These are phyloP conservation scores for Eucalyptus cladocalyx DNA, from an alignment of 345 rosid genomes.

Conservation along the genomic window DNA sequence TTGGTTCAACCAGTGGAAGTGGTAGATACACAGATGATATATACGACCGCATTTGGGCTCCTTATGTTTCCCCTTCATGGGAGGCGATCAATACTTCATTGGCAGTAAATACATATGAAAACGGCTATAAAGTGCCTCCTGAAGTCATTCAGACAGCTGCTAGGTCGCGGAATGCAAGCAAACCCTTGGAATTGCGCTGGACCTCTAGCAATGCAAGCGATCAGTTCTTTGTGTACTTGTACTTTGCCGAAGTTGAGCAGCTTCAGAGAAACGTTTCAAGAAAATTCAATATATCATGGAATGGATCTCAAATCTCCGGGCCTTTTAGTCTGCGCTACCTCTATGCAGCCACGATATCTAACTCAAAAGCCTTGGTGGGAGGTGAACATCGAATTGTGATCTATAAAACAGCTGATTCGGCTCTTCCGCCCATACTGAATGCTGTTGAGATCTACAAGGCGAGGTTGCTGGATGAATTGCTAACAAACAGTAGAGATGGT, in stretches of 20 bases:
- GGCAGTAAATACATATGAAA: conserved; percentile 10
- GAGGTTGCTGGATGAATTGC: background rate
- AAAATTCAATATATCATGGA: conserved; percentile 15
- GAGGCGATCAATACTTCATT: conserved; percentile 1
- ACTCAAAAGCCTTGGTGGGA: conserved; percentile 1
- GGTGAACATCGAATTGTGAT: conserved; percentile 4
- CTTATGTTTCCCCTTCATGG: conserved; percentile 11
- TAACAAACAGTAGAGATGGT: conserved; percentile 25
- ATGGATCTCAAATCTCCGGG: conserved; percentile 9
- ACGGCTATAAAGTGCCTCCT: conserved; percentile 18
- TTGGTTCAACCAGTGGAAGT: no score
- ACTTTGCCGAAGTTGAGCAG: conserved; percentile 34
- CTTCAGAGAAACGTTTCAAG: conserved; percentile 25
- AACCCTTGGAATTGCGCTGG: conserved; percentile 12
- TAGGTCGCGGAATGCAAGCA: background rate
- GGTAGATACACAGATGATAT: no score
- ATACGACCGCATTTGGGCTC: conserved; percentile 36
- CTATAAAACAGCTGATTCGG: conserved; percentile 3
- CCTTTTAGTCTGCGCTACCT: conserved; percentile 12
- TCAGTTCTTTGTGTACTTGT: conserved; percentile 24
- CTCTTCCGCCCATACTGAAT: conserved; percentile 22
- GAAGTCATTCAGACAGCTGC: conserved; percentile 24
- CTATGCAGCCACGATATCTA: background rate
- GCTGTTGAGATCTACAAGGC: conserved; percentile 22
- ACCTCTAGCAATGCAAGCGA: background rate